Evolutionary conservation across 2,329 filamentous ascomycete genomes (phyloP), one percentile per base, ranked within the genome.

Genomic region (Ascochyta viciae-villosae): DNA sequence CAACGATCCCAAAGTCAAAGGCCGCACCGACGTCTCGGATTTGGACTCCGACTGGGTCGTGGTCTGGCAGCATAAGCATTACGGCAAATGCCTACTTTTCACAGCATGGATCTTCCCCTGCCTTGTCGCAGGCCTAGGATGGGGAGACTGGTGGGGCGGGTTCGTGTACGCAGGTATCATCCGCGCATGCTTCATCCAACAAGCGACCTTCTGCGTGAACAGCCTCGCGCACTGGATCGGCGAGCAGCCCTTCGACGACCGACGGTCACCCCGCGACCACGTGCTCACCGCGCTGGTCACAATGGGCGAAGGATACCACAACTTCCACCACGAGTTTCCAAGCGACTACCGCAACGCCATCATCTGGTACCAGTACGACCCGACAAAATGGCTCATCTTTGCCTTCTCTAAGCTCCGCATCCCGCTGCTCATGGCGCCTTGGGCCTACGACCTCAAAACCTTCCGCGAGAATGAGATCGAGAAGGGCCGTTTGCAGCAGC

Each of bases 161-260:
- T 76, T 78, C 24, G 73, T 82, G 57, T 82, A 82, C 50, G 79
- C 76, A 7, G 80, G 80, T 7, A 79, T 82, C 38, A 70, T 82
- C 15, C 73, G 80, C 45, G 78, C 80, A 41, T 80, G 78, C 57
- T 77, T 81, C 58, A 78, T 82, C 12, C 80, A 82, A 61, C 80
- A 82, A 65, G 79, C 79, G 24, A 82, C 80, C 4, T 82, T 82
- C 71, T 82, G 80, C 52, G 79, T 82, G 63, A 82, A 82, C 67
- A 80, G 77, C 9, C 74, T 82, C 12, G 80, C 80, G n/a, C 80
- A 82, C 65, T 82, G 78, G 77, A 74, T 82, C n/a, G 80, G 80
- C 16, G 75, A 77, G 50, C 75, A 77, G 58, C 75, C 74, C 1
- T 77, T 77, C 54, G 75, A 77, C 52, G 75, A 77, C 56, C 66